Conservation (phyloP, 805 yeast genomes). For the Lipomyces spencermartinsiae region DNA sequence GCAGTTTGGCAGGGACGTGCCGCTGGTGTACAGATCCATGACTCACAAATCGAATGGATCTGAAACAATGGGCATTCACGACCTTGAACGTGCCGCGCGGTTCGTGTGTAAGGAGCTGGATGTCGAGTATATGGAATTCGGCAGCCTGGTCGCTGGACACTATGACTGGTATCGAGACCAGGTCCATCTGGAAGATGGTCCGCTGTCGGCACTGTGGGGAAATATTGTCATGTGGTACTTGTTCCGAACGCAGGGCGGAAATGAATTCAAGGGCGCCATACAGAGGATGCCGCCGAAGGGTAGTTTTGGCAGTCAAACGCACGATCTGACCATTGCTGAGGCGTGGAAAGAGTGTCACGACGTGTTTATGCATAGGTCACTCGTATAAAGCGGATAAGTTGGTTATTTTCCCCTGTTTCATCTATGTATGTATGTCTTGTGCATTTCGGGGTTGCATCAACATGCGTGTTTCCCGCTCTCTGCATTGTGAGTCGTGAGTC, state of each 20-base stretch:
- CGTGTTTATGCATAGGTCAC: background rate
- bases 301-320: background rate
- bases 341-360: background rate
- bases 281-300: background rate
- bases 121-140: conserved; percentile 17
- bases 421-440: background rate
- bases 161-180: background rate
- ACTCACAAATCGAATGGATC: conserved; percentile 3
- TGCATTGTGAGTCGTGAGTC: background rate
- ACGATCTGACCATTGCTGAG: background rate
- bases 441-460: background rate
- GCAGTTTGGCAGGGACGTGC: conserved; percentile 20
- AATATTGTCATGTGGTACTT: conserved; percentile 20
- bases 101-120: conserved; percentile 1
- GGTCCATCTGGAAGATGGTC: conserved; percentile 10
- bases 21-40: conserved; percentile 18
- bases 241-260: conserved; percentile 17
- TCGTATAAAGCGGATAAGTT: no score
- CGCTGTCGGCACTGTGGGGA: conserved; percentile 14
- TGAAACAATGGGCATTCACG: background rate
- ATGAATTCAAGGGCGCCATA: conserved; percentile 7
- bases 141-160: conserved; percentile 12
- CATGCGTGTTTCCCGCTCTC: no score
- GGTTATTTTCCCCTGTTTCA: no score
- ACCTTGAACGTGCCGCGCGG: conserved; percentile 13